These are phyloP conservation scores for Mortierella sp. DNA, from an alignment of 371 early-diverging fungal species.

Conservation along the genomic window DNA sequence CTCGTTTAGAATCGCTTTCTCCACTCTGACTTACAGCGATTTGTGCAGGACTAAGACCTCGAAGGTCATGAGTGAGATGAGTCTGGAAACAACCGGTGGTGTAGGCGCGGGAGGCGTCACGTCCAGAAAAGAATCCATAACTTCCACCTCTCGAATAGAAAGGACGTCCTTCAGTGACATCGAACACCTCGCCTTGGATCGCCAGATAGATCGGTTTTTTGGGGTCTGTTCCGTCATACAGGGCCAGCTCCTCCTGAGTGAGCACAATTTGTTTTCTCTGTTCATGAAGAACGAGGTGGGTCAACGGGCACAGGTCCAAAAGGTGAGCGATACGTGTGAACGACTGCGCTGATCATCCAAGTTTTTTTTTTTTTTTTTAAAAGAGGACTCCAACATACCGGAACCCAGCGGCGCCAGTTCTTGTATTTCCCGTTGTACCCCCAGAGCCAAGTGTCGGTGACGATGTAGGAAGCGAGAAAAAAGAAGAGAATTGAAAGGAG, in stretches of 20 bases:
- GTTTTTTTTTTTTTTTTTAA: background rate
- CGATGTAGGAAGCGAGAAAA: conserved; percentile 72
- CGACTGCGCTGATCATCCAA: background rate
- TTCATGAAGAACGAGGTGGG: too few species aligned
- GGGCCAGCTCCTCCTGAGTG: conserved; percentile 78
- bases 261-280: conserved; percentile 67
- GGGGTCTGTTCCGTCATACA: conserved; percentile 84
- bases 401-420: conserved; percentile 79
- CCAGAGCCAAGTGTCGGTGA: conserved; percentile 85
- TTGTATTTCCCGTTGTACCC: conserved; percentile 79
- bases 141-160: conserved; percentile 88
- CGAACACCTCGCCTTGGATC: conserved; percentile 91
- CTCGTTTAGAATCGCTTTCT: too few species aligned
- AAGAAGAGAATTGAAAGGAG: conserved; percentile 54
- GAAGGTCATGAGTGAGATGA: conserved; percentile 92
- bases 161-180: conserved; percentile 76
- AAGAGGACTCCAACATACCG: conserved; percentile 59
- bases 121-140: conserved; percentile 92
- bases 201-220: conserved; percentile 88
- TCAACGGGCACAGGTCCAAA: background rate
- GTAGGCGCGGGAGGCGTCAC: conserved; percentile 93
- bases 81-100: conserved; percentile 94
- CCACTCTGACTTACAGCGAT: conserved; percentile 61
- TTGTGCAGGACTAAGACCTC: conserved; percentile 81
- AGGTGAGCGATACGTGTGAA: conserved; percentile 2